These are phyloP conservation scores for Aspergillus sergii DNA, from an alignment of 2,329 filamentous ascomycete species.

Conservation along the genomic window DNA sequence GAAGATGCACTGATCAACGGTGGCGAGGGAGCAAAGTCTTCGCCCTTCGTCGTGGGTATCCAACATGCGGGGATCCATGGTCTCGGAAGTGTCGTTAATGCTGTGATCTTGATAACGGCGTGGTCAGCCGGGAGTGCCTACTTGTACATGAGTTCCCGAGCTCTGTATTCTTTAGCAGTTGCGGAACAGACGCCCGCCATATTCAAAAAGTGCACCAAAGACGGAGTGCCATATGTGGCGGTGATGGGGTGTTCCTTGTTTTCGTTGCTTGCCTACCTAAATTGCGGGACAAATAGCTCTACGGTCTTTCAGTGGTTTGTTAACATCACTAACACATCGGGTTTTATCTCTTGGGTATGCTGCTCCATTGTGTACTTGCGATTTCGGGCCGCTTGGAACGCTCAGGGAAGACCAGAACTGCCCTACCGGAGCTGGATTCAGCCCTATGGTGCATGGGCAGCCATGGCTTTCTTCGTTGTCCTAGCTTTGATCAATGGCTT, in stretches of 20 bases:
- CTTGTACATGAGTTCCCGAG: slow-evolving; percentile 71
- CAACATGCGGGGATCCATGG: slow-evolving; percentile 63
- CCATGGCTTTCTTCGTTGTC: slow-evolving; percentile 56
- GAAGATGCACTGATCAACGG: slow-evolving; percentile 56
- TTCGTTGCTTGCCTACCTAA: slow-evolving; percentile 66
- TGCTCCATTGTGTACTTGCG: slow-evolving; percentile 62
- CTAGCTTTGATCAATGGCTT: slow-evolving; percentile 74
- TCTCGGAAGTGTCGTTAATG: slow-evolving; percentile 73
- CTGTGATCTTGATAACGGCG: slow-evolving; percentile 76
- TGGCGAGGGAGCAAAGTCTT: slow-evolving; percentile 49
- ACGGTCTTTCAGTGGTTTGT: slow-evolving; percentile 69
- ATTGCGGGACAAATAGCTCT: slow-evolving; percentile 52
- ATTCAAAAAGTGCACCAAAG: slow-evolving; percentile 61
- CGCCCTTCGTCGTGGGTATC: slow-evolving; percentile 47
- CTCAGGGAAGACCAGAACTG: slow-evolving; percentile 28
- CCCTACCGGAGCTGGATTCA: slow-evolving; percentile 56
- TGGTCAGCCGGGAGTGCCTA: slow-evolving; percentile 78
- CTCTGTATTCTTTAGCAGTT: slow-evolving; percentile 66
- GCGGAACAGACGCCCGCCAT: slow-evolving; percentile 65
- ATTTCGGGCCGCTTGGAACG: slow-evolving; percentile 52
- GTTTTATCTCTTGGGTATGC: slow-evolving; percentile 68
- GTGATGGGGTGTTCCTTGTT: slow-evolving; percentile 49
- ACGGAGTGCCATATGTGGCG: slow-evolving; percentile 65
- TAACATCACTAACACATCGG: slow-evolving; percentile 66
- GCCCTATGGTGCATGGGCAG: slow-evolving; percentile 52